Conservation (phyloP, 306 rosid genomes). For the Dryas octopetala region DNA sequence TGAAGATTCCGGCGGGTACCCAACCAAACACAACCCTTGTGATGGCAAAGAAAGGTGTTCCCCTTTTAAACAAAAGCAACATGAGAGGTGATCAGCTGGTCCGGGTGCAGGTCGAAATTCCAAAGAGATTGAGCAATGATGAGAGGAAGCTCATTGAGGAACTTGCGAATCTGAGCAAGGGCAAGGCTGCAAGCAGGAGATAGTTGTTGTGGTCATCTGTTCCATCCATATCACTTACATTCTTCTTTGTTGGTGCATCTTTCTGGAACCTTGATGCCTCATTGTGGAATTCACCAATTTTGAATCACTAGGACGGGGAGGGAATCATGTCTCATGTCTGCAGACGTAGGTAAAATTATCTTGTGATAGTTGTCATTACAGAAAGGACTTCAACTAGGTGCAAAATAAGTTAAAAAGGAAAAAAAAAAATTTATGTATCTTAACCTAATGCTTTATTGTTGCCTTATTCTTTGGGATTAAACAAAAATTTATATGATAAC, state of each 20-base stretch:
- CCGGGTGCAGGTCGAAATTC: slow-evolving; percentile 95
- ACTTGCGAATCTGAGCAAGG: slow-evolving; percentile 90
- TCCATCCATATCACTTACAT: neutral
- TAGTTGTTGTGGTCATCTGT: slow-evolving; percentile 22
- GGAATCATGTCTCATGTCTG: slow-evolving; percentile 17
- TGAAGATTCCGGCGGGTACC: slow-evolving; percentile 74
- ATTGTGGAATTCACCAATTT: slow-evolving; percentile 19
- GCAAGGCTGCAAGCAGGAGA: slow-evolving; percentile 64
- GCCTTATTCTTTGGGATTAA: slow-evolving; percentile 27
- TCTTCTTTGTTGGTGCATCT: slow-evolving; percentile 23
- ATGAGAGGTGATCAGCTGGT: slow-evolving; percentile 98
- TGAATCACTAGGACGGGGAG: slow-evolving; percentile 10
- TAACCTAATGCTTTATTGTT: slow-evolving; percentile 1
- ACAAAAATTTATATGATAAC: neutral
- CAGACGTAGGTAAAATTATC: slow-evolving; percentile 21
- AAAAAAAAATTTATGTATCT: neutral
- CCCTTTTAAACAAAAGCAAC: slow-evolving; percentile 74
- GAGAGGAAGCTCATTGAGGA: slow-evolving; percentile 86
- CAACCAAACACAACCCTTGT: slow-evolving; percentile 95
- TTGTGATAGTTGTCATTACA: slow-evolving; percentile 19
- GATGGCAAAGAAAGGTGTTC: slow-evolving; percentile 97
- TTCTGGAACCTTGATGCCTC: slow-evolving; percentile 31
- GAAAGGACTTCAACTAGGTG: slow-evolving; percentile 13
- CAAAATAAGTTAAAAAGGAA: slow-evolving; percentile 1
- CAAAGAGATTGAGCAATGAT: slow-evolving; percentile 72